These are phyloP conservation scores for Arbutus unedo DNA, from an alignment of 148 eudicot genomes.

Conservation along the genomic window DNA sequence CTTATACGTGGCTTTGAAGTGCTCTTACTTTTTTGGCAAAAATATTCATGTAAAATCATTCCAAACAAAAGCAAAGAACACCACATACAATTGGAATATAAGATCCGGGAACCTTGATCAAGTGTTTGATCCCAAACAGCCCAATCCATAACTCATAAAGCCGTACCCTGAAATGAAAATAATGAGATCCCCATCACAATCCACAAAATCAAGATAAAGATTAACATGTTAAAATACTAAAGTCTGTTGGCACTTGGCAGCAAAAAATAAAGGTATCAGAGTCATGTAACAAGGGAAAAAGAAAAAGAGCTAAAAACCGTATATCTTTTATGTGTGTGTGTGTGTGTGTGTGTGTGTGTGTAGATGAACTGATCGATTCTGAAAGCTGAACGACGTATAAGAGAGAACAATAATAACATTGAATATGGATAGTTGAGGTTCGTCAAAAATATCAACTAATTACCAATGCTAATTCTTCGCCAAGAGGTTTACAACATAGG, in stretches of 20 bases:
- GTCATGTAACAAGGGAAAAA: neutral
- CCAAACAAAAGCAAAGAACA: slow-evolving; percentile 4
- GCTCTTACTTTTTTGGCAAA: neutral
- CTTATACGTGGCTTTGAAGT: neutral
- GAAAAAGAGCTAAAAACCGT: neutral
- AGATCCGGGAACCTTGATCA: slow-evolving; percentile 27
- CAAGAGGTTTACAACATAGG: neutral
- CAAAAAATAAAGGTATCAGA: neutral
- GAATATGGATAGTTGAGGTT: neutral
- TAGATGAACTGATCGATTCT: neutral
- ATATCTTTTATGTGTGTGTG: neutral
- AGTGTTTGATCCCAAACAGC: slow-evolving; percentile 38
- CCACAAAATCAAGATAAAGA: neutral
- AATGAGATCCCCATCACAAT: slow-evolving; percentile 22
- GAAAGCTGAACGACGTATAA: neutral
- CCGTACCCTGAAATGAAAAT: slow-evolving; percentile 18
- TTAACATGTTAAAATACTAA: neutral
- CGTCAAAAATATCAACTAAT: neutral
- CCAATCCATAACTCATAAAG: slow-evolving; percentile 49
- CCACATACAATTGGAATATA: neutral
- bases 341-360: neutral
- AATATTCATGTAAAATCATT: neutral
- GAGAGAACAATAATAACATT: neutral
- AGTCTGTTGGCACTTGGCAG: neutral
- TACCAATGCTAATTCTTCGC: neutral